Conservation (phyloP, 2,329 filamentous ascomycete genomes). For the Alternaria infectoria region DNA sequence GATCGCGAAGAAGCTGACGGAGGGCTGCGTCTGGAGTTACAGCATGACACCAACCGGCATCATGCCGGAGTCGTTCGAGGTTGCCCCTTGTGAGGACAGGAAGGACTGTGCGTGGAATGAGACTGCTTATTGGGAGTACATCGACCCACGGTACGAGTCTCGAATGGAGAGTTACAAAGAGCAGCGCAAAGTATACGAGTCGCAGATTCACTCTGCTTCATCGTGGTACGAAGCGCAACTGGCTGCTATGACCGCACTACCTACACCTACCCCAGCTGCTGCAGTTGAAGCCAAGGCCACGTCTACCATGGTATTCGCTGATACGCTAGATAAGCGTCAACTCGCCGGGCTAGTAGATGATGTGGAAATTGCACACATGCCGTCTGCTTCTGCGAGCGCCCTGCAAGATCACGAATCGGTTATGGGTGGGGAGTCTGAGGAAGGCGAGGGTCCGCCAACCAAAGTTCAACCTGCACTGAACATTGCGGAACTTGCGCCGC, state of each 20-base stretch:
- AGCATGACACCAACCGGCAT: constrained; percentile 62
- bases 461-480: constrained; percentile 23
- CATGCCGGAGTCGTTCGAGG: constrained; percentile 66
- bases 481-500: constrained; percentile 15
- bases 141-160: constrained; percentile 45
- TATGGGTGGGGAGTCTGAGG: constrained; percentile 26
- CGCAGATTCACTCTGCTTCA: constrained; percentile 41
- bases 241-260: constrained; percentile 32
- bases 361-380: constrained; percentile 17
- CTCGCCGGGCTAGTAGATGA: constrained; percentile 34
- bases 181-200: constrained; percentile 45
- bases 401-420: constrained; percentile 17
- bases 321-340: constrained; percentile 36
- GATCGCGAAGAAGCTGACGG: constrained; percentile 63
- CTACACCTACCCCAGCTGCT: constrained; percentile 11
- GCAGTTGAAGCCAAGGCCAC: constrained; percentile 21
- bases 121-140: constrained; percentile 50
- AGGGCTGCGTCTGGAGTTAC: constrained; percentile 70
- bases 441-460: constrained; percentile 31
- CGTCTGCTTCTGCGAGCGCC: constrained; percentile 9
- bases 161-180: constrained; percentile 33
- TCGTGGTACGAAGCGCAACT: constrained; percentile 38
- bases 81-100: constrained; percentile 54
- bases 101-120: constrained; percentile 55
- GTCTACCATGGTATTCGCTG: constrained; percentile 23